Evolutionary conservation across 2,329 filamentous ascomycete species (phyloP).

Genomic region (Ophiostoma perfectum): DNA sequence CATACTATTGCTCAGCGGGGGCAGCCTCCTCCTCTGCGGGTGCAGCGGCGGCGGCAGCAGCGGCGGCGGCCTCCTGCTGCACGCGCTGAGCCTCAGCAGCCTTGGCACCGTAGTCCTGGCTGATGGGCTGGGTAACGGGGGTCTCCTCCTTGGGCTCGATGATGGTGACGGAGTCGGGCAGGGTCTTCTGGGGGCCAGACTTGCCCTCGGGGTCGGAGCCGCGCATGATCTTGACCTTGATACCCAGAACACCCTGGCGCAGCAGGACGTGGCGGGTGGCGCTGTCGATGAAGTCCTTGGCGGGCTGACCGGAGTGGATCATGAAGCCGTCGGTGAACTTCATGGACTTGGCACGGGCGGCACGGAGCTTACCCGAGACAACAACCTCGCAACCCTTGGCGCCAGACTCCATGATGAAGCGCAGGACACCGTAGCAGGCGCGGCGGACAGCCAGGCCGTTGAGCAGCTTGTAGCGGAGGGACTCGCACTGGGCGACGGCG

Average conservation of each 20-base stretch:
- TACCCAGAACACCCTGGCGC: constrained; percentile 98
- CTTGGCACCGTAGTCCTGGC: constrained; percentile 99
- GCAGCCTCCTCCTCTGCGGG: constrained; percentile 50
- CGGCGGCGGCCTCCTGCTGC: constrained; percentile 57
- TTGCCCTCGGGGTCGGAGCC: constrained; percentile 99
- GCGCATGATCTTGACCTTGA: constrained; percentile 99
- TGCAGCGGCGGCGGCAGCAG: constrained; percentile 35
- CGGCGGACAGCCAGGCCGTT: constrained; percentile 98
- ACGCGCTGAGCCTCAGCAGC: constrained; percentile 55
- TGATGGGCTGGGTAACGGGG: constrained; percentile 87
- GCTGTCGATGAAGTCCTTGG: constrained; percentile 98
- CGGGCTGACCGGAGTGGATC: constrained; percentile 99
- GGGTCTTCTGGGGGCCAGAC: constrained; percentile 91
- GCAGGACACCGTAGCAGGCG: constrained; percentile 99
- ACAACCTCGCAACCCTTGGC: constrained; percentile 99
- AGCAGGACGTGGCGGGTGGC: constrained; percentile 99
- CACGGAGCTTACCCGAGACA: constrained; percentile 97
- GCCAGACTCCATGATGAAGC: constrained; percentile 99
- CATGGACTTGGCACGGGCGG: constrained; percentile 99
- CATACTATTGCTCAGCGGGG: constrained; percentile 43
- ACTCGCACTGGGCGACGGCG: constrained; percentile 99
- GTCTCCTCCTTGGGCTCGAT: constrained; percentile 99
- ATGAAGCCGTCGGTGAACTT: constrained; percentile 99
- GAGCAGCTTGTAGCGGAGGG: constrained; percentile 99
- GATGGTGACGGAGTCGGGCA: constrained; percentile 97